Conservation (phyloP, 805 yeast species). For the Candida ovalis region DNA sequence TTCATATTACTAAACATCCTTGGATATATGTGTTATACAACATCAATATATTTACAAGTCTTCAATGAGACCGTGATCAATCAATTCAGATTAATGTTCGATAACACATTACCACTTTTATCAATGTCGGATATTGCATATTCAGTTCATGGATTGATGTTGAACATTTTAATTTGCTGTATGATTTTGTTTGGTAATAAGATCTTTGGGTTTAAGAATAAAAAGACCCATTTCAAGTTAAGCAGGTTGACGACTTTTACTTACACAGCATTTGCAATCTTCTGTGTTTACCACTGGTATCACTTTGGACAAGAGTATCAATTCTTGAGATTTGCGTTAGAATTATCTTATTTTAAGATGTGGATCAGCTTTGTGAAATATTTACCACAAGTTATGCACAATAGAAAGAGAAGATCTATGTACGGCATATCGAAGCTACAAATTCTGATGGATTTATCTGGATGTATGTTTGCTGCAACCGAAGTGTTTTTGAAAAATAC, state of each 20-base stretch:
- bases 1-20: constrained; percentile 41
- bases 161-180: constrained; percentile 36
- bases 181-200: constrained; percentile 36
- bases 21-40: constrained; percentile 43
- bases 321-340: constrained; percentile 35
- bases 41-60: constrained; percentile 41
- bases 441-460: constrained; percentile 38
- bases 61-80: constrained; percentile 31
- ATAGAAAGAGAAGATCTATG: constrained; percentile 39
- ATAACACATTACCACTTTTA: constrained; percentile 38
- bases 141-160: constrained; percentile 42
- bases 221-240: constrained; percentile 26
- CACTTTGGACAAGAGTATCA: constrained; percentile 14
- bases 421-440: constrained; percentile 42
- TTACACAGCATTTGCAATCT: constrained; percentile 8
- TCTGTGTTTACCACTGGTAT: constrained; percentile 14
- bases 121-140: constrained; percentile 44
- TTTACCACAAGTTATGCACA: constrained; percentile 47
- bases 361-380: constrained; percentile 42
- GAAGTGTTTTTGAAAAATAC: constrained; percentile 40
- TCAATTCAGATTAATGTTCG: constrained; percentile 27
- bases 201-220: constrained; percentile 32
- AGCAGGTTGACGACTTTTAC: constrained; percentile 19
- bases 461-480: constrained; percentile 36
- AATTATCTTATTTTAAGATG: constrained; percentile 43